A percentile compares a stretch with the other conserved stretches of the same genome.
phyloP scores from a whole-genome alignment of 1,284 basidiomycete species.

The Tilletia setariae region DNA sequence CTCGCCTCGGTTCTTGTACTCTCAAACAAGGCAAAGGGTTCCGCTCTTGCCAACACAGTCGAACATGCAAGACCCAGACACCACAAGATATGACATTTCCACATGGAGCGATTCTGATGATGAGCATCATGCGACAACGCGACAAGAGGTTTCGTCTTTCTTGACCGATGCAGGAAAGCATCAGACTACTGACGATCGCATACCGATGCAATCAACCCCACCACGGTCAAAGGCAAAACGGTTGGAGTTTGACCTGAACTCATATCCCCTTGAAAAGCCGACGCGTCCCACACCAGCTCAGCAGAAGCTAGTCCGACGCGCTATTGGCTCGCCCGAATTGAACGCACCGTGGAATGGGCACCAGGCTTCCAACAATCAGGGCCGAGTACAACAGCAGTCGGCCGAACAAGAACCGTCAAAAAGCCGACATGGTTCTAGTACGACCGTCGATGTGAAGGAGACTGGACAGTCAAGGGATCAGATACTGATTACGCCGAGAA shows the following conservation, averaged over 20 bases:
- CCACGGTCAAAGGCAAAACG: background rate
- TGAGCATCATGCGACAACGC: background rate
- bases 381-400: too few species aligned
- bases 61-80: background rate
- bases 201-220: conserved; percentile 10
- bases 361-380: background rate
- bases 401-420: too few species aligned
- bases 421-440: too few species aligned
- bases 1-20: too few species aligned
- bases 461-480: too few species aligned
- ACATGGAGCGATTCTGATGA: conserved; percentile 11
- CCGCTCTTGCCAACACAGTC: background rate
- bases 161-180: background rate
- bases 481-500: background rate
- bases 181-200: background rate
- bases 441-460: too few species aligned
- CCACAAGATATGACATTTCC: background rate
- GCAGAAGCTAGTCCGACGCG: background rate
- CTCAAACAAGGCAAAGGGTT: background rate
- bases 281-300: conserved; percentile 2
- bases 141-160: background rate
- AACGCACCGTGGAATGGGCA: background rate
- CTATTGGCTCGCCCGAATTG: conserved; percentile 2
- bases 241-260: background rate
- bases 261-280: background rate